These are phyloP conservation scores for Zygosaccharomyces siamensis DNA, from an alignment of 805 yeast genomes.

Conservation along the genomic window DNA sequence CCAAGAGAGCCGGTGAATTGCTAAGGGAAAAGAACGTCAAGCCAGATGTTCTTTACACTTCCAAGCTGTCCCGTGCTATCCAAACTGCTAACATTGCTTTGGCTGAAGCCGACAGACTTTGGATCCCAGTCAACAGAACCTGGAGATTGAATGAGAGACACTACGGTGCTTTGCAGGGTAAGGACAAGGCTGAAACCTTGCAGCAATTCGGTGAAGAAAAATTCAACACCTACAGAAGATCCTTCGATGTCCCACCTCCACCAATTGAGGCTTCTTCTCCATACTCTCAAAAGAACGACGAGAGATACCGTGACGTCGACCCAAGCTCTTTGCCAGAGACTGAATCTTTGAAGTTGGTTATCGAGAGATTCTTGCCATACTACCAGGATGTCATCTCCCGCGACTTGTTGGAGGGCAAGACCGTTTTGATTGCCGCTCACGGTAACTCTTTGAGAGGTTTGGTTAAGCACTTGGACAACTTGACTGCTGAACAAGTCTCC, in stretches of 20 bases:
- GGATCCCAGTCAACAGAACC: conserved; percentile 86
- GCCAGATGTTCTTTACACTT: conserved; percentile 88
- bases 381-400: conserved; percentile 89
- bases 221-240: conserved; percentile 97
- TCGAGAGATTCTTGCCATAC: conserved; percentile 94
- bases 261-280: conserved; percentile 67
- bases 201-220: conserved; percentile 84
- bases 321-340: conserved; percentile 86
- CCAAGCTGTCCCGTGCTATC: conserved; percentile 88
- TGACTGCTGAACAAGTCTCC: conserved; percentile 88
- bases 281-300: conserved; percentile 82
- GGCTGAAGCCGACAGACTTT: conserved; percentile 80
- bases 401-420: conserved; percentile 80
- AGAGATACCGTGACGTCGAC: conserved; percentile 78
- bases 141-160: conserved; percentile 99
- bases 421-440: conserved; percentile 92
- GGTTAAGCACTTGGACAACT: conserved; percentile 91
- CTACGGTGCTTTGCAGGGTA: conserved; percentile 98
- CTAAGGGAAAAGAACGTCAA: conserved; percentile 77
- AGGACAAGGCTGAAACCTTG: conserved; percentile 92
- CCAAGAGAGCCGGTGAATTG: conserved; percentile 87
- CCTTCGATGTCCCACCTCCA: conserved; percentile 96
- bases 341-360: conserved; percentile 90
- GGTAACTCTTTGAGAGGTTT: conserved; percentile 97
- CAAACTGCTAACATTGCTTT: conserved; percentile 96